Evolutionary conservation across 495 filamentous ascomycete species (phyloP).

Genomic region (Neurospora sp.): DNA sequence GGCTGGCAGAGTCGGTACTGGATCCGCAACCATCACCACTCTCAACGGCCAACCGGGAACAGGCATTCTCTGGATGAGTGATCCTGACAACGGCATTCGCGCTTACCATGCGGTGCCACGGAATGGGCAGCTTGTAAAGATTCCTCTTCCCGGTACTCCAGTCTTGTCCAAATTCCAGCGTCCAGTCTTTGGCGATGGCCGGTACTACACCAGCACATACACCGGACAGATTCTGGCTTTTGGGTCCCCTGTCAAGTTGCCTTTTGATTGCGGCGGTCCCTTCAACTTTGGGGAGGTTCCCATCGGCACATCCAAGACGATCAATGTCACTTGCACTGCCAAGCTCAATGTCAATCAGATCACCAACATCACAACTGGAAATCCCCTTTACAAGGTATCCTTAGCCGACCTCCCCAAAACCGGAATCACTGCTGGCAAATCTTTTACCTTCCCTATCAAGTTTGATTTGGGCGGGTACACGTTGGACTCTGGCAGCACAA

Average conservation of each 20-base stretch:
- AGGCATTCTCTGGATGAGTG: constrained; percentile 33
- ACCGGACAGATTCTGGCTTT: constrained; percentile 29
- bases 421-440: constrained; percentile 16
- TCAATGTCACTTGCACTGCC: constrained; percentile 26
- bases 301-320: constrained; percentile 16
- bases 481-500: constrained; percentile 15
- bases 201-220: constrained; percentile 28
- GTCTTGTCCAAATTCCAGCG: constrained; percentile 25
- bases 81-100: constrained; percentile 29
- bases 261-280: constrained; percentile 25
- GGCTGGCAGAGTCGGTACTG: constrained; percentile 25
- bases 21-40: constrained; percentile 31
- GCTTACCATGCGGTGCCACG: constrained; percentile 25
- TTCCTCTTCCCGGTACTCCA: constrained; percentile 16
- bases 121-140: constrained; percentile 4
- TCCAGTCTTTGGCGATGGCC: constrained; percentile 31
- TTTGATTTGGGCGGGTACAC: constrained; percentile 26
- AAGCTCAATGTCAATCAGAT: constrained; percentile 25
- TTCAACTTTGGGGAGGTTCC: constrained; percentile 32
- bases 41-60: constrained; percentile 29
- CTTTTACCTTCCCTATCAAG: constrained; percentile 27
- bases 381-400: constrained; percentile 20
- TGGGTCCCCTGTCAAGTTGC: constrained; percentile 27
- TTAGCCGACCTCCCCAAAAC: constrained; percentile 25
- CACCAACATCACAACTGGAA: constrained; percentile 17